phyloP scores from a whole-genome alignment of 1,284 basidiomycete genomes.

The Violaceomyces palustris region DNA sequence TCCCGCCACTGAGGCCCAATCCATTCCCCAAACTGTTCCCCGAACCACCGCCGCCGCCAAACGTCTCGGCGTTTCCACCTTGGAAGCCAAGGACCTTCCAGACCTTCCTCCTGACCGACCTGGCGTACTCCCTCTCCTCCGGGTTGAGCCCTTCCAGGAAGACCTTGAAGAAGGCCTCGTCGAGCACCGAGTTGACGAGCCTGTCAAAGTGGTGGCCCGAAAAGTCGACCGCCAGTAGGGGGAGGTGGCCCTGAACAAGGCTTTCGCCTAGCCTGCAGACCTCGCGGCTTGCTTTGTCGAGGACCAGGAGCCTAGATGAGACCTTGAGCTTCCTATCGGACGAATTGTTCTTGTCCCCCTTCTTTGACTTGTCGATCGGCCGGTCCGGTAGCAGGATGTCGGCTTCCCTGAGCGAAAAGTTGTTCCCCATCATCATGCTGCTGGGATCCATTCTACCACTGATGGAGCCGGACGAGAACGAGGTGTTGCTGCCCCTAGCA shows the following conservation, averaged over 20 bases:
- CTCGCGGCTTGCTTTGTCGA: slow-evolving; percentile 39
- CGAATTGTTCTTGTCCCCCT: slow-evolving; percentile 31
- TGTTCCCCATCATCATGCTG: too few species aligned
- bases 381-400: slow-evolving; percentile 35
- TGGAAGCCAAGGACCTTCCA: slow-evolving; percentile 19
- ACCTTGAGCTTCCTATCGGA: slow-evolving; percentile 35
- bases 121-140: slow-evolving; percentile 44
- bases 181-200: slow-evolving; percentile 21
- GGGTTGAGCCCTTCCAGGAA: slow-evolving; percentile 28
- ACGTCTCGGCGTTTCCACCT: too few species aligned
- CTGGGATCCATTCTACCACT: too few species aligned
- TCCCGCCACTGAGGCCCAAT: slow-evolving; percentile 6
- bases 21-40: background rate
- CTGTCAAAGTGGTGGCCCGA: slow-evolving; percentile 26
- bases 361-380: slow-evolving; percentile 23
- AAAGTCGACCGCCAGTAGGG: slow-evolving; percentile 45
- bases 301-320: slow-evolving; percentile 25
- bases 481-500: too few species aligned
- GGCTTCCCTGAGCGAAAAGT: slow-evolving; percentile 27
- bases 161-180: slow-evolving; percentile 27
- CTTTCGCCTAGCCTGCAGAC: slow-evolving; percentile 29
- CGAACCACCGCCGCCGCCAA: too few species aligned
- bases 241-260: slow-evolving; percentile 30
- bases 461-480: too few species aligned
- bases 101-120: slow-evolving; percentile 19